Evolutionary conservation across 1,284 basidiomycete species (phyloP).

Genomic region (Pseudozyma thailandica): DNA sequence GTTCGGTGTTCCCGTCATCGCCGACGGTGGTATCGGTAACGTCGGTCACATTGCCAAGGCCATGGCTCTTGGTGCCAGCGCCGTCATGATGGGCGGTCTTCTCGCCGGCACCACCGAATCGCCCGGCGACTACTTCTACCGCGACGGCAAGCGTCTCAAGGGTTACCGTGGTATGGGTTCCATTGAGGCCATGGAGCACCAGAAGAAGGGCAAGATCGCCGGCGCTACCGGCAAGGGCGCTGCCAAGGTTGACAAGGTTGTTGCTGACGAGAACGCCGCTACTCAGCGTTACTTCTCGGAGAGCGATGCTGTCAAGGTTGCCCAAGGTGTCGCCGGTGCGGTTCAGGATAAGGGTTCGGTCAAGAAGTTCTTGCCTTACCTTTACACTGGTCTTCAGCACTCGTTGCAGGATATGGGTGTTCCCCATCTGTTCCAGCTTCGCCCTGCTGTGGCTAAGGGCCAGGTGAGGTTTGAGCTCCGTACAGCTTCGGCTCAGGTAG

Average conservation of each 20-base stretch:
- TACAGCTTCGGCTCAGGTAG: slow-evolving; percentile 93
- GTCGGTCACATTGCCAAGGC: slow-evolving; percentile 99
- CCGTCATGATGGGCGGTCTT: slow-evolving; percentile 98
- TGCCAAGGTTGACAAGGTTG: slow-evolving; percentile 71
- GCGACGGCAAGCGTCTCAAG: slow-evolving; percentile 98
- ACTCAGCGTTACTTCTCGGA: slow-evolving; percentile 98
- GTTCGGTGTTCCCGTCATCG: slow-evolving; percentile 96
- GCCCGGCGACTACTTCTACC: slow-evolving; percentile 98
- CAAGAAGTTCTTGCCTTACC: slow-evolving; percentile 86
- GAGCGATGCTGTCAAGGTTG: slow-evolving; percentile 92
- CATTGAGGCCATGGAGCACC: slow-evolving; percentile 68
- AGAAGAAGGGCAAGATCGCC: slow-evolving; percentile 59
- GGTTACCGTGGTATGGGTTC: slow-evolving; percentile 98
- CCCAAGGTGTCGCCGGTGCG: slow-evolving; percentile 89
- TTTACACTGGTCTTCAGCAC: slow-evolving; percentile 92
- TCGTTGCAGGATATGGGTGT: slow-evolving; percentile 95
- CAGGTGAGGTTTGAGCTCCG: slow-evolving; percentile 89
- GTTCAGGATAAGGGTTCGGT: slow-evolving; percentile 97
- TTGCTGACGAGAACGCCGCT: slow-evolving; percentile 80
- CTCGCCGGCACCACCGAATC: slow-evolving; percentile 96
- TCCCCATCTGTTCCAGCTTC: slow-evolving; percentile 75
- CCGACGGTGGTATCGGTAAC: slow-evolving; percentile 96
- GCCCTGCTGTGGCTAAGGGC: slow-evolving; percentile 75
- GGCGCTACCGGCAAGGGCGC: slow-evolving; percentile 69
- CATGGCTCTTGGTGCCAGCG: slow-evolving; percentile 88